Evolutionary conservation across 2,329 filamentous ascomycete genomes (phyloP).

Genomic region (Didymella keratinophila): DNA sequence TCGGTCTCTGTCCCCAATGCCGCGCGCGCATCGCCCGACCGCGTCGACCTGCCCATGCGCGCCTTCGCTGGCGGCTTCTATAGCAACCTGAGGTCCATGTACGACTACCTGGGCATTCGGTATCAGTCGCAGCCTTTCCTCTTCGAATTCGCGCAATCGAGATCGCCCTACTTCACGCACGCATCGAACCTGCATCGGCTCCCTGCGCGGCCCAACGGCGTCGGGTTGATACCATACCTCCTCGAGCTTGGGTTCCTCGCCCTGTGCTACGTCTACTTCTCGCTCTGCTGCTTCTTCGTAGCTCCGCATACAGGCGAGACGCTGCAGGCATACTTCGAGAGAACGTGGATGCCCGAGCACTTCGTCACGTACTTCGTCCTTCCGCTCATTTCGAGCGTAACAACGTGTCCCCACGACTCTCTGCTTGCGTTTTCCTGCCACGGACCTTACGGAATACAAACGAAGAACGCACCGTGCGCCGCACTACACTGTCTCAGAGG

Average conservation of each 20-base stretch:
- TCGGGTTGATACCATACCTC: constrained; percentile 51
- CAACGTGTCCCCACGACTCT: constrained; percentile 62
- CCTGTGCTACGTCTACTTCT: constrained; percentile 63
- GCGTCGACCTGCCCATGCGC: constrained; percentile 62
- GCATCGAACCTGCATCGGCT: constrained; percentile 63
- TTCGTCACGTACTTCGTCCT: constrained; percentile 62
- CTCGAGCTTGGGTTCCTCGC: constrained; percentile 57
- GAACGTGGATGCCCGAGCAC: constrained; percentile 59
- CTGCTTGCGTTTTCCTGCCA: constrained; percentile 63
- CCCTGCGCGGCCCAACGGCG: constrained; percentile 52
- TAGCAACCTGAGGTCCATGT: constrained; percentile 63
- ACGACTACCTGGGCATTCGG: constrained; percentile 61
- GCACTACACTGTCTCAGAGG: constrained; percentile 61
- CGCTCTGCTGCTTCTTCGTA: constrained; percentile 60
- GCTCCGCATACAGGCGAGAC: constrained; percentile 55
- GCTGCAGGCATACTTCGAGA: constrained; percentile 58
- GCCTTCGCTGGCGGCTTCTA: constrained; percentile 64
- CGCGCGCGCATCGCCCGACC: constrained; percentile 36
- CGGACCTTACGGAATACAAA: constrained; percentile 62
- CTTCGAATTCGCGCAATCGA: constrained; percentile 58
- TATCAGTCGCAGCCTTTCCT: constrained; percentile 62
- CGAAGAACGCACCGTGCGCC: constrained; percentile 56
- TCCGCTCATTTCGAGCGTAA: constrained; percentile 63
- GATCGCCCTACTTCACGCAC: constrained; percentile 59
- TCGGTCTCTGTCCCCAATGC: constrained; percentile 51